phyloP scores from a whole-genome alignment of 1,139 yeast genomes.

The Zhuliangozyma parablackwelliae region DNA sequence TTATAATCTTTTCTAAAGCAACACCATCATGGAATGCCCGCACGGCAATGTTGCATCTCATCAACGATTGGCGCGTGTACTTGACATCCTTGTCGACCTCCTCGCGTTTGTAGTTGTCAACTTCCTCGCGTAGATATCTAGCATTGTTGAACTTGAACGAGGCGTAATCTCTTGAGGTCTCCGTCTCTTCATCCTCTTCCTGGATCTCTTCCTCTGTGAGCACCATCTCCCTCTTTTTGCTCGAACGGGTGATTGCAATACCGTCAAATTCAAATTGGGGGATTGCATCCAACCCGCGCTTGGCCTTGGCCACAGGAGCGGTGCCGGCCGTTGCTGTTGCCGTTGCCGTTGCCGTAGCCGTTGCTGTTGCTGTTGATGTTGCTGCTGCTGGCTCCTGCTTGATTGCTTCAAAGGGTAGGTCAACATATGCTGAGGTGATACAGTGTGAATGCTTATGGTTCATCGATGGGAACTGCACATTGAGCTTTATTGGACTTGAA shows the following conservation, averaged over 20 bases:
- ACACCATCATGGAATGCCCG: too few species aligned
- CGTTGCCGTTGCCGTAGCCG: too few species aligned
- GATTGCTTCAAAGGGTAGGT: conserved; percentile 6
- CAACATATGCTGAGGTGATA: conserved; percentile 14
- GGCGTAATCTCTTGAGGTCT: conserved; percentile 6
- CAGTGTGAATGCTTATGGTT: conserved; percentile 26
- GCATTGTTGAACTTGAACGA: conserved; percentile 7
- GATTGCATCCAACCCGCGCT: conserved; percentile 1
- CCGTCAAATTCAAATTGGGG: conserved; percentile 6
- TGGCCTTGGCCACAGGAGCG: too few species aligned
- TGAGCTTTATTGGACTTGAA: conserved; percentile 7
- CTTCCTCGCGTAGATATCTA: conserved; percentile 3
- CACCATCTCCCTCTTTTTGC: conserved; percentile 1
- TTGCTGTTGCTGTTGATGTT: too few species aligned
- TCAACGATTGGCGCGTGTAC: too few species aligned
- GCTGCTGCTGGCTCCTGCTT: too few species aligned
- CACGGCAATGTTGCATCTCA: too few species aligned
- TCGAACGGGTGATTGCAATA: too few species aligned
- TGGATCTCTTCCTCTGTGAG: background rate
- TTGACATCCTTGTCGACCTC: background rate
- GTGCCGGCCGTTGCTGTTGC: too few species aligned
- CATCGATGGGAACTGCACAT: conserved; percentile 31
- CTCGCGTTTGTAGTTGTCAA: too few species aligned
- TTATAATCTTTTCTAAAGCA: too few species aligned
- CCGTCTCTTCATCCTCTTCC: background rate